Evolutionary conservation across 208 protist species (phyloP), one percentile per base, ranked within the genome.

Genomic region (Crithidia sp.): DNA sequence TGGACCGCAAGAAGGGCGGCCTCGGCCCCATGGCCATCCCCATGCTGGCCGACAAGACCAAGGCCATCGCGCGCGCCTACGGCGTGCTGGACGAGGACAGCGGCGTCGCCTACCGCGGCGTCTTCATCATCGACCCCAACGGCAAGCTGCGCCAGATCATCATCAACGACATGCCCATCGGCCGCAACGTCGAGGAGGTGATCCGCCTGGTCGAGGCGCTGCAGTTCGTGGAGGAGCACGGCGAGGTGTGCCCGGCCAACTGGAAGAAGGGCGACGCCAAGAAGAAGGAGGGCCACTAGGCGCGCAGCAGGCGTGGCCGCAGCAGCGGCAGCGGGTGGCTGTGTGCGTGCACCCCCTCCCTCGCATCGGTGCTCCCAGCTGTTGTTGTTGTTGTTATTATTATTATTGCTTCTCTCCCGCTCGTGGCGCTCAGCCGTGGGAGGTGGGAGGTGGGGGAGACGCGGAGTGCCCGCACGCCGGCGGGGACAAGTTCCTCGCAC

Each of bases 11-110:
- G 77, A 85, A 98, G 78, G 99, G 99, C 67, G 99, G 99, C 53
- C 91, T 99, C n/a, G 99, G 98, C 76, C 40, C 77, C 28, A 98
- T 99, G 79, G 87, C 97, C 37, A 97, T 99, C 74, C 97, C 98
- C 64, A 88, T 99, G 49, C 49, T 99, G 53, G 86, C 96, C 16
- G 98, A 99, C 89, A 86, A 98, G 57, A 98, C 82, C 66, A 95
- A 98, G 81, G 86, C 85, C 44, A 96, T 99, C 71, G 82, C 94
- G 50, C 72, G 77, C 59, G 78, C 93, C 70, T 99, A 99, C 84
- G 95, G 97, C 65, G 91, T 97, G 17, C 88, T 98, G 69, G 86
- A 98, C 59, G 94, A 98, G 68, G 89, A 92, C 7, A 85, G 79
- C n/a, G 95, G 96, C 55, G 81, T 97, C 17, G 70, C 95, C 52